These are phyloP conservation scores for Lasiodiplodia sp. DNA, from an alignment of 2,329 filamentous ascomycete genomes.

Conservation along the genomic window DNA sequence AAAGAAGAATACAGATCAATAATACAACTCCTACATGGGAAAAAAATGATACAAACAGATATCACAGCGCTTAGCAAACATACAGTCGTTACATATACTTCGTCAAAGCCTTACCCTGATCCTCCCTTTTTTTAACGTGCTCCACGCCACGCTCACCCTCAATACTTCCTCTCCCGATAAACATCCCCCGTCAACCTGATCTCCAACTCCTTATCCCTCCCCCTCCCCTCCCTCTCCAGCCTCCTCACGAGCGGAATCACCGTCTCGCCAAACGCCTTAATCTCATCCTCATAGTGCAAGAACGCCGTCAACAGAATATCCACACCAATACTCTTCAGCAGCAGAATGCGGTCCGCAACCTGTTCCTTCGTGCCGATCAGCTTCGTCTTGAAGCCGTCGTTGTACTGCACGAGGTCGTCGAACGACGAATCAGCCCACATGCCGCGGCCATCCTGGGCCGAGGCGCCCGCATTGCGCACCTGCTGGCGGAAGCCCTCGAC, in stretches of 20 bases:
- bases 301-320: slow-evolving; percentile 57
- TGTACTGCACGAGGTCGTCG: slow-evolving; percentile 63
- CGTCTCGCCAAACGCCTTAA: slow-evolving; percentile 57
- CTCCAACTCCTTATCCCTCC: slow-evolving; percentile 56
- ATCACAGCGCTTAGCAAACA: neutral
- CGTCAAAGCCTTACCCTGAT: neutral
- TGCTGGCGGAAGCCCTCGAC: slow-evolving; percentile 59
- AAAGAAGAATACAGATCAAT: no score
- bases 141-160: neutral
- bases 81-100: neutral
- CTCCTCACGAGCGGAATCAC: slow-evolving; percentile 58
- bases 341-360: slow-evolving; percentile 58
- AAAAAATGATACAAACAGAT: no score
- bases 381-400: slow-evolving; percentile 64
- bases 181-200: slow-evolving; percentile 58
- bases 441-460: slow-evolving; percentile 56
- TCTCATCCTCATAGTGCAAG: slow-evolving; percentile 62
- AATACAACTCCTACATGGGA: no score
- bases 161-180: slow-evolving; percentile 44
- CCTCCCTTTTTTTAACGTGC: neutral
- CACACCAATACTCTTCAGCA: slow-evolving; percentile 56
- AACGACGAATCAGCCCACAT: slow-evolving; percentile 63
- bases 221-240: slow-evolving; percentile 57
- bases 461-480: slow-evolving; percentile 59
- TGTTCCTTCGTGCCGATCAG: slow-evolving; percentile 61